Evolutionary conservation across 768 basidiomycete species (phyloP), one percentile per base, ranked within the genome.

Genomic region (Hemileccinum rubropunctum): DNA sequence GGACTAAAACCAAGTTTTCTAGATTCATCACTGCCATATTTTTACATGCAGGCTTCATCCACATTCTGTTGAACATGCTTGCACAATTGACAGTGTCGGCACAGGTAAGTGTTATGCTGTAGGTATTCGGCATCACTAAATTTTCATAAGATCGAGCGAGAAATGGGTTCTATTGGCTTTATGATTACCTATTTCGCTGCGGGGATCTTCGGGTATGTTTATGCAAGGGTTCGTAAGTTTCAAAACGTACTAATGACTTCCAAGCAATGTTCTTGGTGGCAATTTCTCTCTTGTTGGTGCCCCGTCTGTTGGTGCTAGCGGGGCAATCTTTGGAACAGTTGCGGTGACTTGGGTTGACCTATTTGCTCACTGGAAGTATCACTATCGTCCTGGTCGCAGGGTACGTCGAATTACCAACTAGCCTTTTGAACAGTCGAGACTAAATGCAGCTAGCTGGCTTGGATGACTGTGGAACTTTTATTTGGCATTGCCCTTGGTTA

Each of bases 21-120:
- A 88, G 91, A 54, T 95, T 95, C 62, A 86, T 94, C 58, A 83
- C 85, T 2, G 80, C 94, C 9, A 88, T 95, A 44, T 97, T 98
- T 64, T 70, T 98, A 6, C 95, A 98, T 58, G 97, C 92, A 11
- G 95, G 95, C n/a, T 76, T 99, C 50, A 75, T 99, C n/a, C 95
- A 99, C 65, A 76, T 95, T 32, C 57, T 86, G 4, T 63, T 99
- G 52, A 99, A 99, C 64, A 88, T 98, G 84, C 64, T 95, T 26
- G 94, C 86, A 13, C 95, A 95, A 59, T 65, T 88, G 49, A 81
- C 80, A 0, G 71, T 88, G n/a, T 87, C 86, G 7, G 88, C 86
- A 32, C 84, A 89, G 69, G 91, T 88, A 61, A 58, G 48, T 47
- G 41, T 48, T 18, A 39, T 26, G 14, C 18, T 23, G 3, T 13